These are phyloP conservation scores for Rhizophora mangle DNA, from an alignment of 345 rosid genomes.

Conservation along the genomic window DNA sequence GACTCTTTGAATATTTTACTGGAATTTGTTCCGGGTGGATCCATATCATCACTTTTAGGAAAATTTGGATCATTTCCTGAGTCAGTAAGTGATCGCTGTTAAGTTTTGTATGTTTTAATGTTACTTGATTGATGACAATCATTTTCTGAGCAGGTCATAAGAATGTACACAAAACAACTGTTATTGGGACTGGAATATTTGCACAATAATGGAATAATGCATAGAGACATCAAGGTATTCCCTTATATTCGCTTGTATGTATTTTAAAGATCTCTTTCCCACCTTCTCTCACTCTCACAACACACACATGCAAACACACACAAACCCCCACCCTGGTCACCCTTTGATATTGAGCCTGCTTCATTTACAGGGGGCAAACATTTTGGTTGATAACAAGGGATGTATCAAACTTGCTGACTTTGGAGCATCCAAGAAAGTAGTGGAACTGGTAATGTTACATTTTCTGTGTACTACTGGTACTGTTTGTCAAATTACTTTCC, in stretches of 20 bases:
- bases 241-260: background rate
- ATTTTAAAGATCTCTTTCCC: background rate
- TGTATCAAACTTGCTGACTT: slow-evolving; percentile 39
- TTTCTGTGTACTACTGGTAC: background rate
- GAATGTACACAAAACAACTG: slow-evolving; percentile 34
- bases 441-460: slow-evolving; percentile 23
- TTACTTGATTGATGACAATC: slow-evolving; percentile 6
- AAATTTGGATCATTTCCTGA: slow-evolving; percentile 36
- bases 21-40: slow-evolving; percentile 38
- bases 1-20: slow-evolving; percentile 34
- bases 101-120: background rate
- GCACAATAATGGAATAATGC: slow-evolving; percentile 32
- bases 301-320: no score
- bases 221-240: slow-evolving; percentile 33
- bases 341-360: slow-evolving; percentile 1
- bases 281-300: background rate
- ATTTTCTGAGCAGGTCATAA: slow-evolving; percentile 26
- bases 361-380: slow-evolving; percentile 31
- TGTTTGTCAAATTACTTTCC: background rate
- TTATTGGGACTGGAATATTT: slow-evolving; percentile 31
- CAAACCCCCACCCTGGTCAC: background rate
- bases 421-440: slow-evolving; percentile 40
- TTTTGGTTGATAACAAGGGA: slow-evolving; percentile 38
- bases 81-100: slow-evolving; percentile 31
- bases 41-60: slow-evolving; percentile 33